phyloP scores from a whole-genome alignment of 106 monocot species.

The Acorus calamus region DNA sequence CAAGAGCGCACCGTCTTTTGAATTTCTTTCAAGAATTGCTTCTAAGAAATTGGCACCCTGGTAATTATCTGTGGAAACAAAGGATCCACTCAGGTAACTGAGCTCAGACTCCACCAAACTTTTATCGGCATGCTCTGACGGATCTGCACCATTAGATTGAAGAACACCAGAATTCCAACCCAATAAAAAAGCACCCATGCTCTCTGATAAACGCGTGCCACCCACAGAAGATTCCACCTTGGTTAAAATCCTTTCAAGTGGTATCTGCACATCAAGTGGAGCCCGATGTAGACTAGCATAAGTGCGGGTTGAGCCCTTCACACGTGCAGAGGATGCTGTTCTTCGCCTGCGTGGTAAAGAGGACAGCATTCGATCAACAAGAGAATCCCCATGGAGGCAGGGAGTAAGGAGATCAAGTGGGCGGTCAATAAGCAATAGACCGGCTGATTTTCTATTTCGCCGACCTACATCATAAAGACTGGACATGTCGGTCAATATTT shows the following conservation, averaged over 20 bases:
- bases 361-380: constrained; percentile 76
- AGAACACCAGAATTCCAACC: constrained; percentile 57
- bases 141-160: constrained; percentile 15
- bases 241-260: constrained; percentile 33
- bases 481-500: constrained; percentile 92
- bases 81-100: constrained; percentile 39
- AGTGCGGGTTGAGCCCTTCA: constrained; percentile 22
- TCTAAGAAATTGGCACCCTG: constrained; percentile 58
- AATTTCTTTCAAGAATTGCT: constrained; percentile 59
- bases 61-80: constrained; percentile 44
- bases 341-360: constrained; percentile 58
- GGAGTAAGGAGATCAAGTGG: constrained; percentile 95
- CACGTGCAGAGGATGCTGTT: constrained; percentile 20
- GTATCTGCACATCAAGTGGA: constrained; percentile 59
- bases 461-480: constrained; percentile 97
- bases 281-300: constrained; percentile 18
- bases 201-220: constrained; percentile 30
- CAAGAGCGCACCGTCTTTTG: constrained; percentile 67
- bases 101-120: constrained; percentile 11
- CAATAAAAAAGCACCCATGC: constrained; percentile 48
- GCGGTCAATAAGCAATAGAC: constrained; percentile 87
- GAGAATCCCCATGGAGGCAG: constrained; percentile 82
- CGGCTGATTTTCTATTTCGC: constrained; percentile 74
- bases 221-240: constrained; percentile 20
- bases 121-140: constrained; percentile 10